These are phyloP conservation scores for Beauveria caledonica DNA, from an alignment of 2,329 filamentous ascomycete genomes.

Conservation along the genomic window DNA sequence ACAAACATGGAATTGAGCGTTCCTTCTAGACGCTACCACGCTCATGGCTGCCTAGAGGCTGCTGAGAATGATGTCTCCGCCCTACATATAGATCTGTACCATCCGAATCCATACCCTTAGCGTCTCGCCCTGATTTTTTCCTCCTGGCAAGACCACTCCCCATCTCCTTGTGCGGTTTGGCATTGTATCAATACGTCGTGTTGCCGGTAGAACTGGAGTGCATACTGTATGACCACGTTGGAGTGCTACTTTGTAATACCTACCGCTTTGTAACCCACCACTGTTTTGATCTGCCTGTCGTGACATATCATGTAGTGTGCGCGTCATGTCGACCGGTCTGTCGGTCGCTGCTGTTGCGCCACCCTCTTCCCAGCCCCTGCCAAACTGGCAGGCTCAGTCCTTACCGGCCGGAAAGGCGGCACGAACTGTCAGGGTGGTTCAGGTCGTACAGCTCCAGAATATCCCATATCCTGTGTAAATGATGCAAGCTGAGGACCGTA, in stretches of 20 bases:
- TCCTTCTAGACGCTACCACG: neutral
- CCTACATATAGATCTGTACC: neutral
- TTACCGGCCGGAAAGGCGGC: neutral
- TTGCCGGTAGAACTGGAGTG: neutral
- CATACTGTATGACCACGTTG: neutral
- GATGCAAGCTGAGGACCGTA: neutral
- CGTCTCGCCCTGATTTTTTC: neutral
- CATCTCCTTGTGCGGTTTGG: neutral
- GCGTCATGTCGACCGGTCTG: too few species aligned
- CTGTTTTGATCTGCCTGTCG: too few species aligned
- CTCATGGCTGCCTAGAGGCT: too few species aligned
- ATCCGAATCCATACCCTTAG: neutral
- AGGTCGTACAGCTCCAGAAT: neutral
- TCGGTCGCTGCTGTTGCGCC: neutral
- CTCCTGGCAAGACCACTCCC: too few species aligned
- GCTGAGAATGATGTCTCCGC: neutral
- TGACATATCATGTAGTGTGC: neutral
- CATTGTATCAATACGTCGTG: neutral
- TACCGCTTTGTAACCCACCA: neutral
- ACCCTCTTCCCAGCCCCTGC: neutral
- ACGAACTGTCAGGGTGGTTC: neutral
- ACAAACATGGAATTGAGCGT: neutral
- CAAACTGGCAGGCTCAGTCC: neutral
- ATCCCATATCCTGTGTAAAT: neutral
- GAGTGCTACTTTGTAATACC: neutral